Percentiles rank a stretch among this genome's conserved stretches.
Evolutionary conservation across 306 rosid species (phyloP).

Genomic region (Quercus berberidifolia): DNA sequence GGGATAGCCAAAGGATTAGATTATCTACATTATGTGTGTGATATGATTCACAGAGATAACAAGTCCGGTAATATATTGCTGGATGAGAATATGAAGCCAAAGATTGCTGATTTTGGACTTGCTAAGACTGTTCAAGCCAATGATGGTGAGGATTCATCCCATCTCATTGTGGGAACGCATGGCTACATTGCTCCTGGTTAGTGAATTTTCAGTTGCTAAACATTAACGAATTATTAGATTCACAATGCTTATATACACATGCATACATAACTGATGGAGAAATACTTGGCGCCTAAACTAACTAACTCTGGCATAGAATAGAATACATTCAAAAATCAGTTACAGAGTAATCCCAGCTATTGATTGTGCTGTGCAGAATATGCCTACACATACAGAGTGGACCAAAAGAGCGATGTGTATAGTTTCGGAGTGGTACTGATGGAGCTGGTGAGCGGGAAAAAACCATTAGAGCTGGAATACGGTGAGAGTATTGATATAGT

Average conservation of each 20-base stretch:
- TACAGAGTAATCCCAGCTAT: not conserved
- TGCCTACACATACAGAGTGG: conserved; percentile 73
- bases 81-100: conserved; percentile 85
- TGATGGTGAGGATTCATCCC: conserved; percentile 54
- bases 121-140: conserved; percentile 66
- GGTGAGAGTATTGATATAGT: conserved; percentile 81
- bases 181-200: conserved; percentile 96
- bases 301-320: no score
- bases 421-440: conserved; percentile 88
- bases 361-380: conserved; percentile 49
- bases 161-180: conserved; percentile 79
- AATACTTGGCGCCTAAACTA: no score
- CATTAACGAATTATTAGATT: no score
- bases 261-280: not conserved
- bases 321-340: no score
- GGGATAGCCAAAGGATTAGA: conserved; percentile 91
- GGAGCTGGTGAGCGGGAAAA: conserved; percentile 82
- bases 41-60: conserved; percentile 81
- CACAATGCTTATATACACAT: no score
- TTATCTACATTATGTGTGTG: conserved; percentile 79
- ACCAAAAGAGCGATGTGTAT: conserved; percentile 88
- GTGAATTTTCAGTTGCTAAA: not conserved
- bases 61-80: conserved; percentile 85
- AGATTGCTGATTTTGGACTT: conserved; percentile 86
- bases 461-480: conserved; percentile 64